A percentile compares a stretch with the other conserved stretches of the same genome.
These are phyloP conservation scores for Aspergillus mulundensis DNA, from an alignment of 495 filamentous ascomycete species.

Conservation along the genomic window DNA sequence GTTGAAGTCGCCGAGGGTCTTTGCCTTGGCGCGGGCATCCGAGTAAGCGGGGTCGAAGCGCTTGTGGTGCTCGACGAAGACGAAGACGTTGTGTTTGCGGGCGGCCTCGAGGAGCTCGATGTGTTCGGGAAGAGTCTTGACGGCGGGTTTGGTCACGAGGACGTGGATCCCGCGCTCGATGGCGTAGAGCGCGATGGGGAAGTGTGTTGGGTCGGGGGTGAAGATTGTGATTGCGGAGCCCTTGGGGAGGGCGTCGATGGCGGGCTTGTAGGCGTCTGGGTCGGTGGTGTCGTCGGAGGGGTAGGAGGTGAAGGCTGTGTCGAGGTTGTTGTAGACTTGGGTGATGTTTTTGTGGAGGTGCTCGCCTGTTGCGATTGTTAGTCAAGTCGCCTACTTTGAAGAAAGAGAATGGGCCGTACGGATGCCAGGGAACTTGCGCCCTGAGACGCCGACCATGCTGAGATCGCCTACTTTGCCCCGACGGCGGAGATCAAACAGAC, in stretches of 20 bases:
- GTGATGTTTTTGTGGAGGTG: constrained; percentile 88
- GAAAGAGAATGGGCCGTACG: constrained; percentile 47
- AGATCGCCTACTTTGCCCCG: constrained; percentile 83
- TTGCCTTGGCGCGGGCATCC: constrained; percentile 71
- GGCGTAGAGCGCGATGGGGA: constrained; percentile 89
- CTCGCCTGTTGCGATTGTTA: constrained; percentile 48
- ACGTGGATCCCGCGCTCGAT: constrained; percentile 84
- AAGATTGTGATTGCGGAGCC: constrained; percentile 95
- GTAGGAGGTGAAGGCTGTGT: constrained; percentile 77
- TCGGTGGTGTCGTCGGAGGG: constrained; percentile 68
- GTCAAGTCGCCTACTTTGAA: neutral
- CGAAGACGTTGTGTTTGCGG: constrained; percentile 74
- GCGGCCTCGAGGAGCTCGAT: constrained; percentile 66
- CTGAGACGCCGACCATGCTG: constrained; percentile 86
- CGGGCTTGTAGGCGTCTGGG: constrained; percentile 80
- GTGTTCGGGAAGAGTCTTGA: constrained; percentile 77
- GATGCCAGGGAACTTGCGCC: constrained; percentile 85
- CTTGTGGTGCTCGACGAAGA: constrained; percentile 96
- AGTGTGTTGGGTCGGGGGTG: constrained; percentile 92
- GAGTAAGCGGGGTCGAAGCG: constrained; percentile 90
- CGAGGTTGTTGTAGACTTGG: constrained; percentile 80
- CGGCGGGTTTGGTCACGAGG: constrained; percentile 92
- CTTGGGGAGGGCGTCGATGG: constrained; percentile 77
- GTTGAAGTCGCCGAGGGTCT: constrained; percentile 82
- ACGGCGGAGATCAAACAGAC: constrained; percentile 82